A percentile compares a stretch with the other conserved stretches of the same genome.
Conservation (phyloP, 2,329 filamentous ascomycete species). For the Ophiostoma montium region DNA sequence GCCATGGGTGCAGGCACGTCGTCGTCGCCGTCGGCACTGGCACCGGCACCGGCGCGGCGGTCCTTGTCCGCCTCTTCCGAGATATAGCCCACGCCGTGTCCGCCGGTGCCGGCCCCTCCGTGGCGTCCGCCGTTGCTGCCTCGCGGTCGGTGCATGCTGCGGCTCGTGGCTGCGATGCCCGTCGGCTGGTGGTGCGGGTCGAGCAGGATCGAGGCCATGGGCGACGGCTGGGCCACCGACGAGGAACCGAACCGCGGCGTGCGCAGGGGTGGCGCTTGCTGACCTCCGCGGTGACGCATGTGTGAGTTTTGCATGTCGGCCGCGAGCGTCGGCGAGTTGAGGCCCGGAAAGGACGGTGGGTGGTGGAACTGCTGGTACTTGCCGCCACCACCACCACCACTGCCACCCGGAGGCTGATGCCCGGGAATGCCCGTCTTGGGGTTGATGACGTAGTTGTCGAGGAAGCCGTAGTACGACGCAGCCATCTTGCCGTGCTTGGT, state of each 20-base stretch:
- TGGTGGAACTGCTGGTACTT: constrained; percentile 55
- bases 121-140: constrained; percentile 17
- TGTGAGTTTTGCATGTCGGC: constrained; percentile 41
- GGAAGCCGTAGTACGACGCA: constrained; percentile 88
- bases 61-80: constrained; percentile 40
- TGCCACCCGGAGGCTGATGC: constrained; percentile 38
- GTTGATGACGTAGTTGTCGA: constrained; percentile 78
- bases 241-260: constrained; percentile 31
- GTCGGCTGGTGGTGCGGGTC: constrained; percentile 63
- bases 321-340: constrained; percentile 47
- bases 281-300: constrained; percentile 24
- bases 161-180: constrained; percentile 13
- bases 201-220: constrained; percentile 58
- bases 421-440: constrained; percentile 52
- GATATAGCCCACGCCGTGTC: constrained; percentile 34
- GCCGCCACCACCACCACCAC: constrained; percentile 24
- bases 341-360: constrained; percentile 59
- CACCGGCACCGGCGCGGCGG: neutral
- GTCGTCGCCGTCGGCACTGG: constrained; percentile 22
- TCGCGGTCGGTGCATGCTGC: constrained; percentile 33
- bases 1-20: neutral
- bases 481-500: constrained; percentile 97
- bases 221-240: constrained; percentile 37
- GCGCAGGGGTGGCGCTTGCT: constrained; percentile 17
- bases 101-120: constrained; percentile 31